A percentile compares a stretch with the other conserved stretches of the same genome.
phyloP scores from a whole-genome alignment of 1,139 yeast genomes.

The Lizanozyma gosingica region DNA sequence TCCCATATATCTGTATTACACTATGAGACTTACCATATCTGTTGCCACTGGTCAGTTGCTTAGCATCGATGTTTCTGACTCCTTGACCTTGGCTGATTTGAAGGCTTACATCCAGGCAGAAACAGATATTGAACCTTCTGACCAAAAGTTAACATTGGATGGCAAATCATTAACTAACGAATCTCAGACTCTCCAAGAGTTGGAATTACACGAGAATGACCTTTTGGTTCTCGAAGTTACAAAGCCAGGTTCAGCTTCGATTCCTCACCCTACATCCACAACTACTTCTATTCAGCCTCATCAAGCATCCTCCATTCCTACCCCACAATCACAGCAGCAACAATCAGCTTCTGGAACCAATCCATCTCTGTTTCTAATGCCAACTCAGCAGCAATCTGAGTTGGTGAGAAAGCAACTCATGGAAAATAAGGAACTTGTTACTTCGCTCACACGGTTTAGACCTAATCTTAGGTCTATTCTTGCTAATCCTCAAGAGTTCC shows the following conservation, averaged over 20 bases:
- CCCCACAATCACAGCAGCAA: constrained; percentile 12
- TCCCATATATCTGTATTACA: constrained; percentile 8
- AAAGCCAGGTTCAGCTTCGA: constrained; percentile 4
- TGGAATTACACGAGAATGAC: constrained; percentile 49
- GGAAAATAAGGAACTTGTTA: neutral
- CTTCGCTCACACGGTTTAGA: neutral
- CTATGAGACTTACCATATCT: constrained; percentile 32
- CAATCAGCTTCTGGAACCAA: constrained; percentile 8
- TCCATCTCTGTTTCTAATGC: neutral
- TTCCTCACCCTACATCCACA: constrained; percentile 3
- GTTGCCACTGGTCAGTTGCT: constrained; percentile 22
- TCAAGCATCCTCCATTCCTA: constrained; percentile 8
- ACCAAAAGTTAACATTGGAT: constrained; percentile 42
- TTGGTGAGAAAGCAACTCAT: constrained; percentile 39
- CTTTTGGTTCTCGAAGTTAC: constrained; percentile 32
- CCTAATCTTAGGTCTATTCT: neutral
- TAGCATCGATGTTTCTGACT: constrained; percentile 51
- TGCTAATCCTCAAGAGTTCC: neutral
- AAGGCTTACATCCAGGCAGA: constrained; percentile 75
- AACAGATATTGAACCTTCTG: constrained; percentile 39
- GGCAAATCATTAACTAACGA: constrained; percentile 30
- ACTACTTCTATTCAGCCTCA: no score
- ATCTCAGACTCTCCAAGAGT: constrained; percentile 30
- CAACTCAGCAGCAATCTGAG: constrained; percentile 37
- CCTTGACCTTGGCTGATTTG: constrained; percentile 59